These are phyloP conservation scores for Hymenotorrendiella dingleyae DNA, from an alignment of 2,329 filamentous ascomycete genomes.

Conservation along the genomic window DNA sequence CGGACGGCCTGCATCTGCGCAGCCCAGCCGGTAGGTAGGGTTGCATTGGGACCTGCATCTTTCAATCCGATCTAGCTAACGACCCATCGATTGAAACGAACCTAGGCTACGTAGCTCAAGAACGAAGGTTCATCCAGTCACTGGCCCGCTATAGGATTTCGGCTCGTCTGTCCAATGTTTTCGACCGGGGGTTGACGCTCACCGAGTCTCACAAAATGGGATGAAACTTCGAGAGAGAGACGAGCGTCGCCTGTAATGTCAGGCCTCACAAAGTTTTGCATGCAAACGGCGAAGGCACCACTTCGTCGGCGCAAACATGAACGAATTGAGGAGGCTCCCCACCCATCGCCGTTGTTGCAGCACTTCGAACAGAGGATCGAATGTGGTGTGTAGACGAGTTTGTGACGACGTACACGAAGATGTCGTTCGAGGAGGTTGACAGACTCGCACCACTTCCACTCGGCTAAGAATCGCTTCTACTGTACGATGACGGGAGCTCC, in stretches of 20 bases:
- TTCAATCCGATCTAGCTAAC: no score
- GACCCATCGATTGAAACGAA: conserved; percentile 1
- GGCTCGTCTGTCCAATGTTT: conserved; percentile 7
- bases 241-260: no score
- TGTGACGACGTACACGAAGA: no score
- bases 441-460: no score
- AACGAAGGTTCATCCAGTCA: conserved; percentile 12
- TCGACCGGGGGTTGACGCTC: conserved; percentile 23
- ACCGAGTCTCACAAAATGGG: conserved; percentile 22
- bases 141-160: background rate
- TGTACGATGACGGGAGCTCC: no score
- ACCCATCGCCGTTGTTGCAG: background rate
- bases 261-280: no score
- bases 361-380: conserved; percentile 5
- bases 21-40: background rate
- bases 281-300: no score
- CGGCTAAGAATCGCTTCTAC: no score
- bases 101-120: conserved; percentile 1
- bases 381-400: background rate
- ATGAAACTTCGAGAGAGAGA: conserved; percentile 26
- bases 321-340: conserved; percentile 3
- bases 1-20: background rate
- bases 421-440: no score
- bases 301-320: background rate
- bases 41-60: no score